Evolutionary conservation across 495 filamentous ascomycete genomes (phyloP).

Genomic region (Aspergillus haitiensis): DNA sequence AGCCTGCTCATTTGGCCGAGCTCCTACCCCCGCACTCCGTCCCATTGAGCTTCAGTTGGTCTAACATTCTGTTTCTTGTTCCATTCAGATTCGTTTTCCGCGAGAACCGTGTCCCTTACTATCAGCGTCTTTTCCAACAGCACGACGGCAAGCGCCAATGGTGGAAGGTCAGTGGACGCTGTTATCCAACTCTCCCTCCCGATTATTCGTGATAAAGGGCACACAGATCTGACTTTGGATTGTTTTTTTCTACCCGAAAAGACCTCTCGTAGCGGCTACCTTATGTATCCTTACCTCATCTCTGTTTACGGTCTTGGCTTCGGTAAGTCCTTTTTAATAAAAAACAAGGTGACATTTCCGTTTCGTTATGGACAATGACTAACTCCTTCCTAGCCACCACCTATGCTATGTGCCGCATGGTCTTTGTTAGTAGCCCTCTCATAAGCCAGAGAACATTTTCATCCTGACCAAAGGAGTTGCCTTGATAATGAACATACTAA

Average conservation of each 20-base stretch:
- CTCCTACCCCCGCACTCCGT: background rate
- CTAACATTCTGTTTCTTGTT: constrained; percentile 13
- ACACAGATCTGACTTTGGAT: constrained; percentile 6
- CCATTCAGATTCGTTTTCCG: constrained; percentile 66
- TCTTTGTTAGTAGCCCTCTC: constrained; percentile 47
- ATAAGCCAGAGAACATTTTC: background rate
- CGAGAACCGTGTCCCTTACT: constrained; percentile 80
- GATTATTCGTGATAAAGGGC: background rate
- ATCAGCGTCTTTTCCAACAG: constrained; percentile 80
- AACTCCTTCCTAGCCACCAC: constrained; percentile 47
- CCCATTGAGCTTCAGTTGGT: constrained; percentile 10
- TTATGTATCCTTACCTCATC: constrained; percentile 74
- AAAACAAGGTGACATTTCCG: constrained; percentile 21
- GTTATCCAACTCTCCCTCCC: background rate
- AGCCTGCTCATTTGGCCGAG: constrained; percentile 27
- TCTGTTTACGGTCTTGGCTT: constrained; percentile 61
- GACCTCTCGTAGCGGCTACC: constrained; percentile 61
- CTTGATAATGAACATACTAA: constrained; percentile 25
- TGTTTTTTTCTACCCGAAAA: constrained; percentile 25
- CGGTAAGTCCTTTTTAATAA: constrained; percentile 50
- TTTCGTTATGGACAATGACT: constrained; percentile 17
- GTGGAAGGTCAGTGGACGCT: constrained; percentile 69
- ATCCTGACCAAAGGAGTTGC: background rate
- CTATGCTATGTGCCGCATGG: constrained; percentile 57
- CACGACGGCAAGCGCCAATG: constrained; percentile 81